phyloP scores from a whole-genome alignment of 2,329 filamentous ascomycete species.

The Peltaster fructicola region DNA sequence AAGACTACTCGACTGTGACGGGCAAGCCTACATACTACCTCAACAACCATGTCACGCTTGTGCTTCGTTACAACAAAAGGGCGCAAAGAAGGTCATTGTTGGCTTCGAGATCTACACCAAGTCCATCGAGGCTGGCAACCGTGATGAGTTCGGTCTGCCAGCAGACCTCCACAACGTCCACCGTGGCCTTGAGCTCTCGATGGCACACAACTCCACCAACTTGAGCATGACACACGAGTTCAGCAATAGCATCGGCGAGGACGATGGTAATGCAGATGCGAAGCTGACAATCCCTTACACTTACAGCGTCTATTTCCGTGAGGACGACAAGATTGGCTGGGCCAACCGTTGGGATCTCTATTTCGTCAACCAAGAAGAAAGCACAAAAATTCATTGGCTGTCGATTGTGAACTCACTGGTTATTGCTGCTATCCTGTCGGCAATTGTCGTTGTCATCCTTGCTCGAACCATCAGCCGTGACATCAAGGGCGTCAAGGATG shows the following conservation, averaged over 20 bases:
- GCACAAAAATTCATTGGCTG: conserved; percentile 68
- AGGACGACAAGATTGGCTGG: conserved; percentile 69
- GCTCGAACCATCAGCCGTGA: conserved; percentile 62
- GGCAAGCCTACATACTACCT: conserved; percentile 52
- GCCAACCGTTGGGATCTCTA: conserved; percentile 73
- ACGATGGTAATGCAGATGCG: conserved; percentile 43
- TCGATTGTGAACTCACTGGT: conserved; percentile 76
- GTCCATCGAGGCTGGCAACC: conserved; percentile 48
- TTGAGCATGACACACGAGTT: conserved; percentile 33
- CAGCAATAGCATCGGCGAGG: conserved; percentile 42
- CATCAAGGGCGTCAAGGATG: conserved; percentile 56
- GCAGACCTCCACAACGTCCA: conserved; percentile 44
- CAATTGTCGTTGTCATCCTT: conserved; percentile 65
- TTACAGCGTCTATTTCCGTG: conserved; percentile 79
- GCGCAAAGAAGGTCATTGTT: conserved; percentile 65
- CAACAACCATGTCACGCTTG: conserved; percentile 77
- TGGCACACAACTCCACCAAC: conserved; percentile 44
- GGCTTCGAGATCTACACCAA: conserved; percentile 85
- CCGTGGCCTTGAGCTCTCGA: conserved; percentile 49
- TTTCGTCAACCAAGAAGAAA: conserved; percentile 74
- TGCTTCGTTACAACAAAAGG: conserved; percentile 60
- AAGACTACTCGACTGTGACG: conserved; percentile 42
- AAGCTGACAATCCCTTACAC: conserved; percentile 64
- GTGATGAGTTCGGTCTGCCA: conserved; percentile 50
- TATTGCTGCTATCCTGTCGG: conserved; percentile 62